phyloP scores from a whole-genome alignment of 2,329 filamentous ascomycete species.

The Claviceps quebecensis region DNA sequence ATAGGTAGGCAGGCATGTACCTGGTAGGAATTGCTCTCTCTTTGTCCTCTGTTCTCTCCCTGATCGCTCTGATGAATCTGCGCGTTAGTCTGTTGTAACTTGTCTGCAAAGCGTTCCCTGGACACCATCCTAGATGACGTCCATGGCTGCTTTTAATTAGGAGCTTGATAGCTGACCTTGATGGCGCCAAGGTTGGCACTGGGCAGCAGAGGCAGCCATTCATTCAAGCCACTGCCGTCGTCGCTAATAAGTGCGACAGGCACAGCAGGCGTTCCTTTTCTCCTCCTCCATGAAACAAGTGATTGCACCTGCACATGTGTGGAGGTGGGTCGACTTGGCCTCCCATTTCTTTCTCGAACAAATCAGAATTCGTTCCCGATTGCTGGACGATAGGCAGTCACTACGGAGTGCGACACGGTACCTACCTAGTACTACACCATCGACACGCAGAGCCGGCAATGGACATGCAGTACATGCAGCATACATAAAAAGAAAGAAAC shows the following conservation, averaged over 20 bases:
- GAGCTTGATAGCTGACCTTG: background rate
- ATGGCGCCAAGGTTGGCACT: background rate
- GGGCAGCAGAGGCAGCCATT: background rate
- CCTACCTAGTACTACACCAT: too few relatives aligned
- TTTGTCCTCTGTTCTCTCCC: background rate
- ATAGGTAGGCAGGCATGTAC: too few relatives aligned
- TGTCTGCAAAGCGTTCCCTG: constrained; percentile 1
- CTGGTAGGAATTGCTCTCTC: too few relatives aligned
- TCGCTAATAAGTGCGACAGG: background rate
- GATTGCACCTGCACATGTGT: background rate
- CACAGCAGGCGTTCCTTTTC: background rate
- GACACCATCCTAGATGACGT: background rate
- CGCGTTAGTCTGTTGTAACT: background rate
- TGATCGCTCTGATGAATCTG: background rate
- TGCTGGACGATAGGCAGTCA: background rate
- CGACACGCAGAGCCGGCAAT: background rate
- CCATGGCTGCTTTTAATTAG: background rate
- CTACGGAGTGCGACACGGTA: background rate
- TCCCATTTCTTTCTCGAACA: background rate
- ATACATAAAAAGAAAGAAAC: background rate
- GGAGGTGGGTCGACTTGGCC: background rate
- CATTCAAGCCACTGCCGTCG: background rate
- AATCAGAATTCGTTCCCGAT: background rate
- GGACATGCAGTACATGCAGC: background rate
- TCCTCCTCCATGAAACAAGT: background rate